These are phyloP conservation scores for Ophiocordyceps polyrhachis-furcata DNA, from an alignment of 2,329 filamentous ascomycete species.

Conservation along the genomic window DNA sequence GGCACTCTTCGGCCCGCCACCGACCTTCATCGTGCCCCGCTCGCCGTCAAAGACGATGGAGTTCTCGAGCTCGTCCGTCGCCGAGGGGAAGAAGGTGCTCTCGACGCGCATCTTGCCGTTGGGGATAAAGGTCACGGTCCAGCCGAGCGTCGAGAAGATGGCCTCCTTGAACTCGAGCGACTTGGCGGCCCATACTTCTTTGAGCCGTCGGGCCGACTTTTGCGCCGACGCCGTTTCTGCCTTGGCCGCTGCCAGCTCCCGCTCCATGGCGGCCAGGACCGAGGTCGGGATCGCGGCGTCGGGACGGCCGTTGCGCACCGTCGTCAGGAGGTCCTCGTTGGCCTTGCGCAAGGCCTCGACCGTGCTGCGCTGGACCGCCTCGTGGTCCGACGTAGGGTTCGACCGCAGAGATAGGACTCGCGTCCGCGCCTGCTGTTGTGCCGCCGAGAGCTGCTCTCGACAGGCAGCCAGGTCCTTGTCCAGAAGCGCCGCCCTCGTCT, in stretches of 20 bases:
- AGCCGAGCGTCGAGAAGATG: constrained; percentile 79
- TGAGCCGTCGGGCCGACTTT: constrained; percentile 70
- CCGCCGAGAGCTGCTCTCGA: constrained; percentile 51
- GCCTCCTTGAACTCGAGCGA: constrained; percentile 90
- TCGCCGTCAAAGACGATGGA: constrained; percentile 79
- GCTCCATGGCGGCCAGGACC: constrained; percentile 54
- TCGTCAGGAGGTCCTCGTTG: constrained; percentile 63
- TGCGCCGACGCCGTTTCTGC: constrained; percentile 53
- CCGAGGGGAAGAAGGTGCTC: constrained; percentile 59
- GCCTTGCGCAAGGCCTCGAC: constrained; percentile 62
- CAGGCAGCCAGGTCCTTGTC: constrained; percentile 58
- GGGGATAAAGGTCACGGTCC: constrained; percentile 91
- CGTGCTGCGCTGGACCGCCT: constrained; percentile 68
- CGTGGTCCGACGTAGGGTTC: constrained; percentile 79
- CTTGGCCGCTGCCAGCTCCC: constrained; percentile 55
- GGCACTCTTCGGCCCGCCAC: constrained; percentile 66
- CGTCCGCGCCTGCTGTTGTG: constrained; percentile 50
- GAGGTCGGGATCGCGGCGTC: constrained; percentile 52
- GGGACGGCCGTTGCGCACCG: constrained; percentile 34
- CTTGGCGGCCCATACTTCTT: constrained; percentile 84
- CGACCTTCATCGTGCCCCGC: constrained; percentile 94
- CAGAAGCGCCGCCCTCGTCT: constrained; percentile 51
- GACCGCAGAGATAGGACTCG: constrained; percentile 71
- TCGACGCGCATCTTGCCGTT: constrained; percentile 92
- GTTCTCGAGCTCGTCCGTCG: constrained; percentile 50